phyloP scores from a whole-genome alignment of 805 yeast species.

The Suhomyces kilbournensis region DNA sequence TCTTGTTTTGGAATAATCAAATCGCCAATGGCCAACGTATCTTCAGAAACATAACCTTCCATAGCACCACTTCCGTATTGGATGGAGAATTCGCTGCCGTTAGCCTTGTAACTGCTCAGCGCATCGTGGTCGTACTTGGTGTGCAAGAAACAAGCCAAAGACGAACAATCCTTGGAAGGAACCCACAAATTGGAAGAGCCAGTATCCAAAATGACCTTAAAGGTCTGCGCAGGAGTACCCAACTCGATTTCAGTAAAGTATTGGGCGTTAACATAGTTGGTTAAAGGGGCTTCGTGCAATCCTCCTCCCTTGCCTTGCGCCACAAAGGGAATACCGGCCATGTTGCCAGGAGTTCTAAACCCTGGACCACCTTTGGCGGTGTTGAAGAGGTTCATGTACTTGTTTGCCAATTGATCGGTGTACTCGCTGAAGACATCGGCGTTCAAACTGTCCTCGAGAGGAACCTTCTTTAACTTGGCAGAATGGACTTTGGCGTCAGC shows the following conservation, averaged over 20 bases:
- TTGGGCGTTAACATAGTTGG: conserved; percentile 94
- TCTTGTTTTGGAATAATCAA: conserved; percentile 83
- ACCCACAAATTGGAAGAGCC: conserved; percentile 98
- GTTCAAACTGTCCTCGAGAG: conserved; percentile 54
- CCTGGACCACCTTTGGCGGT: conserved; percentile 29
- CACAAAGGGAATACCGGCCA: conserved; percentile 44
- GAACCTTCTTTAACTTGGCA: conserved; percentile 57
- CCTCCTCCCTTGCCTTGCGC: conserved; percentile 11
- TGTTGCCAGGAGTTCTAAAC: conserved; percentile 18
- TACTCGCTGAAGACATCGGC: conserved; percentile 52
- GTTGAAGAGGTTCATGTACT: conserved; percentile 54
- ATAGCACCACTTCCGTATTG: conserved; percentile 91
- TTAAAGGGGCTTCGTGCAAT: conserved; percentile 77
- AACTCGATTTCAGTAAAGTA: conserved; percentile 86
- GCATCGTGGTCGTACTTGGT: conserved; percentile 80
- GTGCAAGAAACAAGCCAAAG: conserved; percentile 94
- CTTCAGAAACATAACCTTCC: conserved; percentile 90
- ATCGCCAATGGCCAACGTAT: conserved; percentile 76
- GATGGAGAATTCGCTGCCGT: conserved; percentile 83
- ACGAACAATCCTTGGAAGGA: conserved; percentile 83
- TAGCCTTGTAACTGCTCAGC: conserved; percentile 81
- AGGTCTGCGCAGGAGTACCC: conserved; percentile 91
- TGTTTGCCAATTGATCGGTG: conserved; percentile 55
- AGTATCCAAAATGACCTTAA: conserved; percentile 93
- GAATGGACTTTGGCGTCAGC: conserved; percentile 52